Base-by-base conservation (phyloP, 202 grass and related monocot genomes). In the Panicum hallii region DNA sequence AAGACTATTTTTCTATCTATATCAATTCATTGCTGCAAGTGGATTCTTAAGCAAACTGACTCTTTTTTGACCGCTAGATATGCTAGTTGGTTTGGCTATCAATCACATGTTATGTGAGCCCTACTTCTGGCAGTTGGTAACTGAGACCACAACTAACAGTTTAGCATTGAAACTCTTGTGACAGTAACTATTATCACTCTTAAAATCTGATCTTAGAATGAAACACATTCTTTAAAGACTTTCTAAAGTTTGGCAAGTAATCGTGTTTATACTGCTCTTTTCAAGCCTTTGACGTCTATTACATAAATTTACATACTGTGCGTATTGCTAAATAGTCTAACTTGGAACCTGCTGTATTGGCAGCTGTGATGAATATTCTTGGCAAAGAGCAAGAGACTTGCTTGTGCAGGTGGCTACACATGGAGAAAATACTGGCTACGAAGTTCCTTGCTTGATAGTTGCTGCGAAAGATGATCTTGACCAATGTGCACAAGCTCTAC, bases 401-500 rank as follows among this genome's bases (percentile, higher is more conserved):
- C 89, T 99, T 85, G 86, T 94, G 83, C 90, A 90, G 90, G 93
- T 99, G 79, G 97, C 97, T 48, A 82, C 88, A 85, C 97, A 97
- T 87, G 97, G 97, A 54, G 97, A 99, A 82, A 97, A 99, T 74
- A 94, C 87, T 16, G 88, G 97, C 43, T 99, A 87, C 49, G 93
- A 96, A 87, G 88, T 94, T 57, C 97, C 97, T 91, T 99, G 97
- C 77, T 84, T 99, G 75, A 94, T 96, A 78, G 90, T 99, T 84
- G 94, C 97, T 79, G 93, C 97, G 42, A 99, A 99, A 89, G 97
- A 99, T 40, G 97, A 99, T 88, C 97, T 96, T 74, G 97, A 99
- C 72, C 90, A 94, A 56, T 99, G 91, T 94, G 80, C 97, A 52
- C 77, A 96, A 81, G 90, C 91, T 86, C 88, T 99, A 76, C 93